Evolutionary conservation across 2,329 filamentous ascomycete genomes (phyloP), one percentile per base, ranked within the genome.

Genomic region (Ascochyta lentis): DNA sequence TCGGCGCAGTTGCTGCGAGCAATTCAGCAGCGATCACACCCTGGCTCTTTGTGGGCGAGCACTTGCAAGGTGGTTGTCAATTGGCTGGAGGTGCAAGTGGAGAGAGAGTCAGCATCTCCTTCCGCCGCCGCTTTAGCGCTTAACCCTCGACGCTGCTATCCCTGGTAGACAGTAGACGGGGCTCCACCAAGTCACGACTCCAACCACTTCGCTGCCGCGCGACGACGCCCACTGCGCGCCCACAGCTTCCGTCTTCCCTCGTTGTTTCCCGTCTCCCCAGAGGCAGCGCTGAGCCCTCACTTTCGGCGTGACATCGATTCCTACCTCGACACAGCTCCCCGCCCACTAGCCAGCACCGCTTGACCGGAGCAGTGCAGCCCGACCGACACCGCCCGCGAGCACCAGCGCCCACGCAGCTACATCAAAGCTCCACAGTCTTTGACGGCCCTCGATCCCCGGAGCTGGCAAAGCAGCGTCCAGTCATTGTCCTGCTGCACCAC

Each of bases 111-210:
- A 53, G 49, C 47, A 56, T 63, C 64, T 64, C 63, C 56, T 49
- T 59, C 54, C 51, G 53, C 49, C 51, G 53, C 49, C 46, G 34
- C 45, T 41, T 57, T 60, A 63, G 60, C 59, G 54, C 57, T 50
- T 46, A 40, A 47, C 35, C 53, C 47, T 45, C 44, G 44, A 49
- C 26, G 44, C 47, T 51, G 49, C 38, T 51, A 53, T 42, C 42
- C 50, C 43, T 33, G 19, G 43, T 37, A 56, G 48, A 49, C 56
- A 58, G 52, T 46, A 58, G 51, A 56, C 51, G 49, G 49, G 60
- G 58, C 54, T 61, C 62, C 62, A 63, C 61, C 58, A 56, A 59
- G 52, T 56, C 56, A 58, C 59, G 54, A 54, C 63, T 58, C 45
- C 61, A 55, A 59, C 64, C 45, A 45, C 58, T 53, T 60, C 47